phyloP scores from a whole-genome alignment of 2,329 filamentous ascomycete genomes.

The Nothopassalora personata region DNA sequence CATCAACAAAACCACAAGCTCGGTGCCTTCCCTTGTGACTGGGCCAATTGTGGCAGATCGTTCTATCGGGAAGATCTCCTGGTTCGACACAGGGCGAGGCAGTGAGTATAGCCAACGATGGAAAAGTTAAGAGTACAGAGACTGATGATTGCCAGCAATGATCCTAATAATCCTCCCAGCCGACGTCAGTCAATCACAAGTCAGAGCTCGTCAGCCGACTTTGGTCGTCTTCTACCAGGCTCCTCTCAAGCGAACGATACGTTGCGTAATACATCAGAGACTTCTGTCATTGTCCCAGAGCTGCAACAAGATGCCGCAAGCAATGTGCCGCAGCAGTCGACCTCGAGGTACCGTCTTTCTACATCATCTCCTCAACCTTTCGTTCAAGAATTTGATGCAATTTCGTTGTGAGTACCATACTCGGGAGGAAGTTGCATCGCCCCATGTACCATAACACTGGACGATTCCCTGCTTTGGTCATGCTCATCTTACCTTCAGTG shows the following conservation, averaged over 20 bases:
- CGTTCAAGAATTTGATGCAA: conserved; percentile 5
- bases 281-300: conserved; percentile 3
- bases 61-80: conserved; percentile 44
- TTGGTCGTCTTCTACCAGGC: not conserved
- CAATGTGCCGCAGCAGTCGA: conserved; percentile 7
- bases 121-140: not conserved
- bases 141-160: conserved; percentile 14
- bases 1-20: conserved; percentile 45
- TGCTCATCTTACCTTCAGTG: not conserved
- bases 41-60: conserved; percentile 37
- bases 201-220: conserved; percentile 14
- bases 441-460: too few species aligned
- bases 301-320: conserved; percentile 2
- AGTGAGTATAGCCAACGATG: conserved; percentile 31
- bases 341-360: conserved; percentile 20
- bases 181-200: conserved; percentile 23
- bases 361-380: conserved; percentile 13
- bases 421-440: not conserved
- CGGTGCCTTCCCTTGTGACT: conserved; percentile 38
- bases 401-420: conserved; percentile 16
- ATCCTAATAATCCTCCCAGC: conserved; percentile 20
- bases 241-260: not conserved
- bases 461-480: not conserved
- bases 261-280: not conserved
- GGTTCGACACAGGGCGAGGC: conserved; percentile 41